Evolutionary conservation across 2,329 filamentous ascomycete genomes (phyloP), one percentile per base, ranked within the genome.

Genomic region (Mariannaea elegans): DNA sequence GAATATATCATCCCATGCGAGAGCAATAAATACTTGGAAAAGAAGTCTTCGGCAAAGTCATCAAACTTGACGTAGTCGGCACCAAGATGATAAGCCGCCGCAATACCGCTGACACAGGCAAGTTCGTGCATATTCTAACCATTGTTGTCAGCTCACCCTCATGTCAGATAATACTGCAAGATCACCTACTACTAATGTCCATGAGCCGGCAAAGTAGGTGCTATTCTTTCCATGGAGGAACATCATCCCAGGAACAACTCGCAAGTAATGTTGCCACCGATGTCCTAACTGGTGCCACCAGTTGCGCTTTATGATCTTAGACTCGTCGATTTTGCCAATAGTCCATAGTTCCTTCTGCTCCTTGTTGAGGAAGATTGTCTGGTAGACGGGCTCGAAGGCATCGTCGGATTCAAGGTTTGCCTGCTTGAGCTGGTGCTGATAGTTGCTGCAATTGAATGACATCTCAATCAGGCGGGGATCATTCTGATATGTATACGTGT

Each of bases 381-480:
- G 89, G 72, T 90, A 92, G 14, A 92, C 84, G 67, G 91, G 88
- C 50, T 84, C 80, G 23, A 85, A 81, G 4, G 36, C 50, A 1
- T 62, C 59, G 5, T 57, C 58, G 0, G 68, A 38, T 1, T 65
- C 34, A 9, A 59, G 47, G 16, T 69, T 71, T 1, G 72, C 70
- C 18, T 73, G 72, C 1, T 86, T 86, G 63, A 93, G 90, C 70
- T 92, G 90, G 42, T 87, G 82, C 72, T 93, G 90, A 75, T 92
- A 92, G 72, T 91, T 90, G 34, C 87, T 89, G 76, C 88, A 90
- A 73, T 93, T 89, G 75, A 92, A 93, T 56, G 84, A 89, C 87
- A 89, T 89, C 71, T 89, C 87, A 7, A 90, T 83, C 68, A 87
- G 84, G 2, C 78, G 82, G 1, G 80, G 79, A 65, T 88, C 82